These are phyloP conservation scores for Aureobasidium mangrovei DNA, from an alignment of 2,329 filamentous ascomycete genomes.

Conservation along the genomic window DNA sequence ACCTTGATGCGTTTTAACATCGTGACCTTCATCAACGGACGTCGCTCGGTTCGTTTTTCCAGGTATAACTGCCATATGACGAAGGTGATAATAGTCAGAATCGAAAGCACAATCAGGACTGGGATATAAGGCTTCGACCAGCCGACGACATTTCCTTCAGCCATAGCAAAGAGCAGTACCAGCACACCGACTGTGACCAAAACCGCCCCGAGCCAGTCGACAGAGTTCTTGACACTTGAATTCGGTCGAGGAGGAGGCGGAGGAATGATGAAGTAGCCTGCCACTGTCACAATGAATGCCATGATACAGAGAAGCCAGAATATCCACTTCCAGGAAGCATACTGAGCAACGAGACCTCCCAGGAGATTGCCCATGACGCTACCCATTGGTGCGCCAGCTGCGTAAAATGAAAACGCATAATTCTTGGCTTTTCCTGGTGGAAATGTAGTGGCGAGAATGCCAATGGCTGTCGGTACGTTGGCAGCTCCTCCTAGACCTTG, in stretches of 20 bases:
- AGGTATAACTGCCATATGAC: constrained; percentile 53
- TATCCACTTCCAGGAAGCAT: constrained; percentile 57
- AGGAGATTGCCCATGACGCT: constrained; percentile 57
- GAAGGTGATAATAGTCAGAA: constrained; percentile 49
- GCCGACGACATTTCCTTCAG: constrained; percentile 60
- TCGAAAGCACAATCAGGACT: constrained; percentile 48
- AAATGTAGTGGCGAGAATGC: constrained; percentile 60
- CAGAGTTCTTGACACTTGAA: constrained; percentile 33
- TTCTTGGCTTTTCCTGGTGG: constrained; percentile 60
- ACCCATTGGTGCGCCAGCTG: constrained; percentile 56
- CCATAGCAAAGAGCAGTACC: constrained; percentile 56
- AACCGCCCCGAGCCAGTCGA: constrained; percentile 60
- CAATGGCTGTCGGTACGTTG: constrained; percentile 62
- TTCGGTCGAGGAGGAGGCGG: constrained; percentile 29
- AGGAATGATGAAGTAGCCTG: constrained; percentile 53
- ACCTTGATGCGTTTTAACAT: constrained; percentile 54
- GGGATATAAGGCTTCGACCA: constrained; percentile 58
- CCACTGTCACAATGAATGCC: constrained; percentile 47
- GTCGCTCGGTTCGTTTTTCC: constrained; percentile 41
- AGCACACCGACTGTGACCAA: constrained; percentile 55
- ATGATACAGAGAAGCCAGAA: constrained; percentile 57
- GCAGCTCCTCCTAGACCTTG: constrained; percentile 61
- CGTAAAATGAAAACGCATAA: constrained; percentile 58
- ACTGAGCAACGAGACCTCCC: constrained; percentile 55
- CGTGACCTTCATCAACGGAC: constrained; percentile 58